Evolutionary conservation across 2,329 filamentous ascomycete species (phyloP), one percentile per base, ranked within the genome.

Genomic region (Cryphonectria parasitica): DNA sequence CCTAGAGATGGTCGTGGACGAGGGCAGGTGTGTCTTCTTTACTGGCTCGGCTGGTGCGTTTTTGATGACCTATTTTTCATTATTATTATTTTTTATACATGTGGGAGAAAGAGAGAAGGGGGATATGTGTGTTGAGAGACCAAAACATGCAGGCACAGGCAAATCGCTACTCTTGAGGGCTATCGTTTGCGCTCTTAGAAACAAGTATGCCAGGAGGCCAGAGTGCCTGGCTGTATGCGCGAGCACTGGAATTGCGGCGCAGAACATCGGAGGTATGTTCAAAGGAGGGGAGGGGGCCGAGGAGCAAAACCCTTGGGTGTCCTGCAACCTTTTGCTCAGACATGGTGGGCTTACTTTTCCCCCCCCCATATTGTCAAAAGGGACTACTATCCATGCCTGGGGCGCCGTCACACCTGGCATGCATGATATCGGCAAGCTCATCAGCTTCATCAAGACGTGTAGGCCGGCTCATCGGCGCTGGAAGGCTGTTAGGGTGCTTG

Each of bases 161-260:
- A 93, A 94, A 82, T 93, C 91, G 1, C 90, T 93, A 8, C 82
- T 94, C 31, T 87, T 93, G 80, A 86, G 91, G 71, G 88, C 92
- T 72, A 92, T 92, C 64, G 93, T 93, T 75, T 80, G 86, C n/a
- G 84, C 86, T 5, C 76, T 94, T 58, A 87, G 88, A 25, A 84
- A 84, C 68, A 92, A 91, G 76, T 89, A 88, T 75, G 80, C 80
- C 31, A 84, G 84, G 54, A 90, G 92, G 74, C 84, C 86, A 6
- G 91, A 92, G 76, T 84, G 89, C 60, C 85, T 93, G 64, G 91
- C 91, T 22, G 89, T 93, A 31, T 93, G 91, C 8, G 91, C 91
- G 28, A 93, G 91, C 11, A 94, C 91, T 0, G 91, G 91, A 54
- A 83, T 93, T 62, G 91, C 91, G 68, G 91, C 91, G 22, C 93